These are phyloP conservation scores for Stemphylium beticola DNA, from an alignment of 2,329 filamentous ascomycete genomes.

Conservation along the genomic window DNA sequence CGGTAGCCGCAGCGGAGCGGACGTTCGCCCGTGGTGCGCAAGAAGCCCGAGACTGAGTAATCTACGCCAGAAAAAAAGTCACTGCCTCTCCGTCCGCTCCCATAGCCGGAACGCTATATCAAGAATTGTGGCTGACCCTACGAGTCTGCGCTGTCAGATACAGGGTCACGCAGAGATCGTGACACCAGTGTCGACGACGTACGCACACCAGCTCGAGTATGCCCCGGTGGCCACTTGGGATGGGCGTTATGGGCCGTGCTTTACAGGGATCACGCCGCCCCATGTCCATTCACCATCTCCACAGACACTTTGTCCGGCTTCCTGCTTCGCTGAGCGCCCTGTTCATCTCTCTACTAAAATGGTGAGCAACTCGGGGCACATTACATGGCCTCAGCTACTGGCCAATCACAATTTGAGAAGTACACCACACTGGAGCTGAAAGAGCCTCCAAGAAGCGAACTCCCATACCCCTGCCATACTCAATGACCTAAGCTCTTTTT, in stretches of 20 bases:
- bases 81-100: slow-evolving; percentile 22
- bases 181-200: slow-evolving; percentile 20
- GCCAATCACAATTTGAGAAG: slow-evolving; percentile 32
- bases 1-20: slow-evolving; percentile 18
- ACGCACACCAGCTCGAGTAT: slow-evolving; percentile 22
- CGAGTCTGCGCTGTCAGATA: slow-evolving; percentile 33
- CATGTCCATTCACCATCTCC: slow-evolving; percentile 10
- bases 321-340: slow-evolving; percentile 12
- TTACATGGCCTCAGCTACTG: slow-evolving; percentile 21
- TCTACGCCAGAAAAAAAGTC: slow-evolving; percentile 30
- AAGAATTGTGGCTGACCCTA: slow-evolving; percentile 35
- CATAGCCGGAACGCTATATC: slow-evolving; percentile 28
- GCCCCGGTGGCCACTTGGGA: slow-evolving; percentile 21
- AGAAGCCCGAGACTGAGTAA: slow-evolving; percentile 27
- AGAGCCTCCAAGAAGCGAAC: slow-evolving; percentile 40
- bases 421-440: slow-evolving; percentile 38
- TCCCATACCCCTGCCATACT: slow-evolving; percentile 36
- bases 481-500: slow-evolving; percentile 37
- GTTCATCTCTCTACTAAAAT: slow-evolving; percentile 19
- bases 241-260: slow-evolving; percentile 19
- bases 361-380: slow-evolving; percentile 24
- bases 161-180: slow-evolving; percentile 28
- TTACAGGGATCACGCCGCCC: slow-evolving; percentile 13
- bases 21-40: slow-evolving; percentile 9
- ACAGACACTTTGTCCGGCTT: slow-evolving; percentile 5